Conservation (phyloP, 2,329 filamentous ascomycete genomes). For the Fusarium pseudocircinatum region DNA sequence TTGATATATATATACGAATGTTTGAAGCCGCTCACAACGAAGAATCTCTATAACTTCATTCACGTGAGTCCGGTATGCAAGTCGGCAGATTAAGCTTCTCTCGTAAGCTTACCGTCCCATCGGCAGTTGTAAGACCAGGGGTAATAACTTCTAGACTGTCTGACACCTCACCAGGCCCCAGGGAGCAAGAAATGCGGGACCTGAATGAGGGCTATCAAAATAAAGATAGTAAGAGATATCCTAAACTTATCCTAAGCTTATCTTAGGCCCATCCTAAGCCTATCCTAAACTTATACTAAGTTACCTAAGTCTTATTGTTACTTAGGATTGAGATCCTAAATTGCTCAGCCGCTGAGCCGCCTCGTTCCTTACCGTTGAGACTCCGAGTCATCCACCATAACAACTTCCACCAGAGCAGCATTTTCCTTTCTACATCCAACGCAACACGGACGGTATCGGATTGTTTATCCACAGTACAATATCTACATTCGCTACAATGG, state of each 20-base stretch:
- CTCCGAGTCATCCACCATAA: too few relatives aligned
- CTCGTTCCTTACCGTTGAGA: background rate
- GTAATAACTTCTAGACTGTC: background rate
- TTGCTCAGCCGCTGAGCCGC: too few relatives aligned
- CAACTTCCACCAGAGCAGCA: background rate
- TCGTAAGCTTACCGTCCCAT: slow-evolving; percentile 10
- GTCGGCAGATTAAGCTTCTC: slow-evolving; percentile 14
- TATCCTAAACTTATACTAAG: background rate
- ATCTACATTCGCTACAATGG: background rate
- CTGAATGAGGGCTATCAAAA: too few relatives aligned
- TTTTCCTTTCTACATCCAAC: background rate
- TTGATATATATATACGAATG: background rate
- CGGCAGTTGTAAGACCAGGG: background rate
- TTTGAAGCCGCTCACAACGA: background rate
- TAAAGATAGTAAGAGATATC: too few relatives aligned
- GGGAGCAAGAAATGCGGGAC: too few relatives aligned
- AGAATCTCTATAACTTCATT: too few relatives aligned
- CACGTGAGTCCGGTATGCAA: background rate
- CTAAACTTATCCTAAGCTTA: too few relatives aligned
- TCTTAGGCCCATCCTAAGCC: too few relatives aligned
- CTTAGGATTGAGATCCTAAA: too few relatives aligned
- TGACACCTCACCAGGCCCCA: background rate
- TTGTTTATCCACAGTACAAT: background rate
- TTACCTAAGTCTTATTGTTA: too few relatives aligned
- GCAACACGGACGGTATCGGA: background rate